phyloP scores from a whole-genome alignment of 2,329 filamentous ascomycete species.

The Ilyonectria sp. region DNA sequence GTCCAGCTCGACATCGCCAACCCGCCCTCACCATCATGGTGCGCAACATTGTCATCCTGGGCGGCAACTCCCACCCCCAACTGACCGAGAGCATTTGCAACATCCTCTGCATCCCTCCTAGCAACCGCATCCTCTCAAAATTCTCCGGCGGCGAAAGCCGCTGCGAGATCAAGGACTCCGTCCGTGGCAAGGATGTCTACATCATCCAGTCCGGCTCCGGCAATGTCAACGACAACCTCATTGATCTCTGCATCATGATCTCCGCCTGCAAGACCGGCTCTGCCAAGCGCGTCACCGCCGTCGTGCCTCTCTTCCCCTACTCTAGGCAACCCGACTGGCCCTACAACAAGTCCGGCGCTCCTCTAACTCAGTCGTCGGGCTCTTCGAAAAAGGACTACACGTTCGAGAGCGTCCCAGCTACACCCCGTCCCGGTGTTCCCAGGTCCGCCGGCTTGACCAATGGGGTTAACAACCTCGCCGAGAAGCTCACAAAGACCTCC shows the following conservation, averaged over 20 bases:
- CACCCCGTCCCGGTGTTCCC: slow-evolving; percentile 81
- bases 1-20: slow-evolving; percentile 28
- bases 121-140: slow-evolving; percentile 88
- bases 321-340: slow-evolving; percentile 96
- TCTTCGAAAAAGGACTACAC: slow-evolving; percentile 77
- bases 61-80: slow-evolving; percentile 92
- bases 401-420: slow-evolving; percentile 92
- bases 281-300: slow-evolving; percentile 91
- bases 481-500: slow-evolving; percentile 79
- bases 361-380: slow-evolving; percentile 76
- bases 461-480: slow-evolving; percentile 79
- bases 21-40: slow-evolving; percentile 74
- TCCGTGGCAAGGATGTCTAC: slow-evolving; percentile 98
- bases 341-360: slow-evolving; percentile 95
- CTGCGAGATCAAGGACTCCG: slow-evolving; percentile 96
- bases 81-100: slow-evolving; percentile 91
- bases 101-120: slow-evolving; percentile 87
- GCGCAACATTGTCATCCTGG: slow-evolving; percentile 93
- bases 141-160: slow-evolving; percentile 96
- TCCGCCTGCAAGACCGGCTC: slow-evolving; percentile 98
- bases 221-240: slow-evolving; percentile 94
- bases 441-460: slow-evolving; percentile 77
- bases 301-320: slow-evolving; percentile 96
- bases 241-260: slow-evolving; percentile 98
- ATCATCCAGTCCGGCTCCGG: slow-evolving; percentile 96